Conservation (phyloP, 768 basidiomycete genomes). For the Boletellus emodensis region DNA sequence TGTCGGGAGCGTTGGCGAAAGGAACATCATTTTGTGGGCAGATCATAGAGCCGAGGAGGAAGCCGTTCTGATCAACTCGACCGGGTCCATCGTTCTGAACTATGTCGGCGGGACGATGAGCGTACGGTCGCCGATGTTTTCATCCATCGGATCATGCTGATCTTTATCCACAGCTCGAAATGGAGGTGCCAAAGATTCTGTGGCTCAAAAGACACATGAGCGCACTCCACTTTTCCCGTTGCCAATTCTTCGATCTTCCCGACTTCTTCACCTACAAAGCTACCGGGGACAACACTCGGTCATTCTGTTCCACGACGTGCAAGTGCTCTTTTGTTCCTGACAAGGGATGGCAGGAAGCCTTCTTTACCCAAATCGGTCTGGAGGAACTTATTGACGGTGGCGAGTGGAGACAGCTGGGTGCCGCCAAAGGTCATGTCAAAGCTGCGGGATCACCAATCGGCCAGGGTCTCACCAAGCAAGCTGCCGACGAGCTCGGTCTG, state of each 20-base stretch:
- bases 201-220: conserved; percentile 94
- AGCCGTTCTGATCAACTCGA: conserved; percentile 84
- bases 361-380: conserved; percentile 84
- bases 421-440: conserved; percentile 57
- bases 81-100: conserved; percentile 79
- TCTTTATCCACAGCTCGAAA: conserved; percentile 65
- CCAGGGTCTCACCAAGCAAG: conserved; percentile 66
- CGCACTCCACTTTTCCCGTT: conserved; percentile 59
- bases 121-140: conserved; percentile 39
- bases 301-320: conserved; percentile 91
- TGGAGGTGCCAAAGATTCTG: conserved; percentile 97
- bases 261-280: conserved; percentile 94
- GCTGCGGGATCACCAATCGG: conserved; percentile 87
- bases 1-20: conserved; percentile 58
- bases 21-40: conserved; percentile 94
- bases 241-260: conserved; percentile 90
- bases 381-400: conserved; percentile 60
- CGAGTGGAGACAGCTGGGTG: conserved; percentile 69
- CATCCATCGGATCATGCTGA: conserved; percentile 5
- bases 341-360: conserved; percentile 85
- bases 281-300: conserved; percentile 67
- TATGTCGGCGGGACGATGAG: conserved; percentile 98
- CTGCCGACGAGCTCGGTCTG: conserved; percentile 84
- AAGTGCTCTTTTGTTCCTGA: conserved; percentile 91
- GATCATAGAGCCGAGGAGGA: conserved; percentile 94